These are phyloP conservation scores for Funneliformis mosseae DNA, from an alignment of 192 early-diverging fungal species.

Conservation along the genomic window DNA sequence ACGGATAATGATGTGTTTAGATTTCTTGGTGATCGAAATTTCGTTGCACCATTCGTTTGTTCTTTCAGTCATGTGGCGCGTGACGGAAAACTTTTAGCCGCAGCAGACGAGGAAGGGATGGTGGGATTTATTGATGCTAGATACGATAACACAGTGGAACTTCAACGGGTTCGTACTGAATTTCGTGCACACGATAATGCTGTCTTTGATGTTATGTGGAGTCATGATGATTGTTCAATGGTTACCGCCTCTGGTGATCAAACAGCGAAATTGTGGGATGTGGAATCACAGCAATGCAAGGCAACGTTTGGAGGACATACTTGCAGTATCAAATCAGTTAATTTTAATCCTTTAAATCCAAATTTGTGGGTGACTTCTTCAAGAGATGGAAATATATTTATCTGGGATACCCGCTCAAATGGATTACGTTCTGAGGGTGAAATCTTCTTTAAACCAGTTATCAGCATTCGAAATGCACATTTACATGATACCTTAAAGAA, in stretches of 20 bases:
- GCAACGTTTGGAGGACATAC: slow-evolving; percentile 64
- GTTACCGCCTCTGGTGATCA: slow-evolving; percentile 77
- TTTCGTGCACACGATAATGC: slow-evolving; percentile 75
- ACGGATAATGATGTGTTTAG: slow-evolving; percentile 18
- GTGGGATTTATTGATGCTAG: slow-evolving; percentile 58
- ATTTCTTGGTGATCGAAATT: slow-evolving; percentile 19
- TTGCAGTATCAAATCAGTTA: slow-evolving; percentile 68
- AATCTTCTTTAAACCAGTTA: not conserved
- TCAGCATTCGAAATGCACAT: slow-evolving; percentile 16
- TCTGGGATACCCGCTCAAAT: slow-evolving; percentile 71
- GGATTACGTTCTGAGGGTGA: slow-evolving; percentile 26
- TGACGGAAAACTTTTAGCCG: slow-evolving; percentile 58
- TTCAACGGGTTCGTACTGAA: slow-evolving; percentile 33
- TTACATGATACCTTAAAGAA: not conserved
- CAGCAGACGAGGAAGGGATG: slow-evolving; percentile 65
- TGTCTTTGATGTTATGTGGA: slow-evolving; percentile 79
- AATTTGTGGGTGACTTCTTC: slow-evolving; percentile 65
- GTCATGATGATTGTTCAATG: slow-evolving; percentile 58
- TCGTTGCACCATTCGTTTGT: slow-evolving; percentile 30
- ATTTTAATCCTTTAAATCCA: slow-evolving; percentile 54
- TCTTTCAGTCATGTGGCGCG: slow-evolving; percentile 37
- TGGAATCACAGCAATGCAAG: slow-evolving; percentile 53
- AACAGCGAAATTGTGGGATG: slow-evolving; percentile 72
- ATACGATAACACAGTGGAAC: slow-evolving; percentile 38
- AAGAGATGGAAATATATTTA: slow-evolving; percentile 70